These are phyloP conservation scores for Solanum hybrid DNA, from an alignment of 305 asterid genomes.

Conservation along the genomic window DNA sequence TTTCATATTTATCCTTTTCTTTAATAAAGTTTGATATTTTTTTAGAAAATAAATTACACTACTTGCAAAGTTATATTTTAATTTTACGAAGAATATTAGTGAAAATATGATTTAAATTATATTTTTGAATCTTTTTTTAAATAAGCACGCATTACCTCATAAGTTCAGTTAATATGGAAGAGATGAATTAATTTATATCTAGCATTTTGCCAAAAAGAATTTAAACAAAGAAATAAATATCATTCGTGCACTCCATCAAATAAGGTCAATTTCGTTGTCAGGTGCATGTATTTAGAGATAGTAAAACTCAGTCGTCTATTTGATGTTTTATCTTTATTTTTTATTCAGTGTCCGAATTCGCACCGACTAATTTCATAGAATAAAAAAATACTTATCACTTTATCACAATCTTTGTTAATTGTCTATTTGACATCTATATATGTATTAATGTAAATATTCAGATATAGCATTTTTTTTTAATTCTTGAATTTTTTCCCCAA, in stretches of 20 bases:
- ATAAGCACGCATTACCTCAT: neutral
- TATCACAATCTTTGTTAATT: too few relatives aligned
- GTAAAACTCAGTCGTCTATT: neutral
- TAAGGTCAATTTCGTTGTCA: neutral
- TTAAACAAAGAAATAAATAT: neutral
- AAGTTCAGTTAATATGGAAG: neutral
- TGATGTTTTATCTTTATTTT: neutral
- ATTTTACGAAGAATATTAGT: too few relatives aligned
- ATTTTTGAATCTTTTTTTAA: too few relatives aligned
- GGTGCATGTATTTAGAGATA: neutral
- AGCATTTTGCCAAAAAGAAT: neutral
- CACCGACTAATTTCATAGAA: too few relatives aligned
- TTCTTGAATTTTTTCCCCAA: neutral
- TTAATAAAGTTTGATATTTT: too few relatives aligned
- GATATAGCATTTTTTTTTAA: neutral
- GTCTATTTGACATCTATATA: neutral
- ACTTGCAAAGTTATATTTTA: too few relatives aligned
- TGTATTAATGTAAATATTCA: neutral
- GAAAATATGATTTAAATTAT: too few relatives aligned
- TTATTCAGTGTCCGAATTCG: neutral
- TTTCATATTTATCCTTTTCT: too few relatives aligned
- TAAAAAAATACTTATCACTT: too few relatives aligned
- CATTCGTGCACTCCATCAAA: neutral
- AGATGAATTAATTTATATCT: neutral
- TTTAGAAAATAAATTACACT: neutral